Conservation (phyloP, 768 basidiomycete genomes). For the Amanita polypyramis region DNA sequence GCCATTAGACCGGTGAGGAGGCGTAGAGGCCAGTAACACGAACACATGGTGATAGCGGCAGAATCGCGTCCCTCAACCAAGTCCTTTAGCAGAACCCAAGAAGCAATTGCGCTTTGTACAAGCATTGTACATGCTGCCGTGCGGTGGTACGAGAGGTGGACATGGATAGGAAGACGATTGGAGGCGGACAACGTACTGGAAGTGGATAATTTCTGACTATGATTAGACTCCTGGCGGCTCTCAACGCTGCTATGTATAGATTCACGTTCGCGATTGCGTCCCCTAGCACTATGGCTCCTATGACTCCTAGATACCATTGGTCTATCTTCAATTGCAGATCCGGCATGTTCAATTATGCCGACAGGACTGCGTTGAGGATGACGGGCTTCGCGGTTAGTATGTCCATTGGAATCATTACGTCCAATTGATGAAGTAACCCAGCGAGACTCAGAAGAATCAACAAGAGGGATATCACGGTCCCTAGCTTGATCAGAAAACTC, state of each 20-base stretch:
- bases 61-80: conserved; percentile 19
- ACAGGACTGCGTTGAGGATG: neutral
- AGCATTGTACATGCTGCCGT: conserved; percentile 1
- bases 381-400: conserved; percentile 5
- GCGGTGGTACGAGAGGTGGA: conserved; percentile 26
- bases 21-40: conserved; percentile 20
- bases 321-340: conserved; percentile 13
- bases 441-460: conserved; percentile 1
- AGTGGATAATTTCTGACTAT: conserved; percentile 27
- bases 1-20: conserved; percentile 27
- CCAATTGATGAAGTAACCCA: neutral
- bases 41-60: conserved; percentile 17
- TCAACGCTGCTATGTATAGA: conserved; percentile 14
- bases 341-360: neutral
- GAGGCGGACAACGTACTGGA: conserved; percentile 60
- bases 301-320: conserved; percentile 11
- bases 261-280: conserved; percentile 21
- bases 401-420: neutral
- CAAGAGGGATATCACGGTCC: neutral
- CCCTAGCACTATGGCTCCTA: conserved; percentile 19
- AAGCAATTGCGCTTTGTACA: conserved; percentile 12
- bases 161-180: conserved; percentile 28
- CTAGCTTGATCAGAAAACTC: neutral
- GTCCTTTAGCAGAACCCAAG: conserved; percentile 12
- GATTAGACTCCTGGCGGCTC: conserved; percentile 18